These are phyloP conservation scores for Amanita pseudoporphyria DNA, from an alignment of 768 basidiomycete genomes.

Conservation along the genomic window DNA sequence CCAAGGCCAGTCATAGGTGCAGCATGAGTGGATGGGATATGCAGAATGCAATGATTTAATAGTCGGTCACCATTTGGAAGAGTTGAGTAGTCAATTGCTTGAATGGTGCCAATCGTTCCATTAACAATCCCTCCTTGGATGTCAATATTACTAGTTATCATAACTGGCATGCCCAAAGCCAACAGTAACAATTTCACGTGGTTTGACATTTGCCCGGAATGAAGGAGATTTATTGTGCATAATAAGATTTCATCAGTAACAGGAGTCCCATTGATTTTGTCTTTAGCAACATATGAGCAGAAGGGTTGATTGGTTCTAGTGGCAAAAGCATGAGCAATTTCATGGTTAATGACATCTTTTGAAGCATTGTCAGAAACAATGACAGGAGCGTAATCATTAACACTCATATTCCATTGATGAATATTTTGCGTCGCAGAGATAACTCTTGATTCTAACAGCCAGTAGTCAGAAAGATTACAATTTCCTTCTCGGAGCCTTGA, in stretches of 20 bases:
- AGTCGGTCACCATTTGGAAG: not conserved
- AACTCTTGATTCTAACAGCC: too few species aligned
- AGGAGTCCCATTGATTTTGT: not conserved
- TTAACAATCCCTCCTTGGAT: constrained; percentile 25
- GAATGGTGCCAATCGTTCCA: too few species aligned
- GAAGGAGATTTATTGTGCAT: not conserved
- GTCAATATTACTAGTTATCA: constrained; percentile 28
- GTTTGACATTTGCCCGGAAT: not conserved
- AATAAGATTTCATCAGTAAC: not conserved
- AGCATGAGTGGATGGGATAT: not conserved
- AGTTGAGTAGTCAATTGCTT: constrained; percentile 3
- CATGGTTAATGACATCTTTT: constrained; percentile 27
- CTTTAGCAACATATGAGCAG: not conserved
- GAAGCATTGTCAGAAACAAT: constrained; percentile 26
- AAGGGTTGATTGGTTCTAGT: not conserved
- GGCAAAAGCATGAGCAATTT: constrained; percentile 18
- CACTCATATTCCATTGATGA: too few species aligned
- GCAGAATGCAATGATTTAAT: not conserved
- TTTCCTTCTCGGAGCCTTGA: too few species aligned
- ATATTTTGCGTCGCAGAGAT: too few species aligned
- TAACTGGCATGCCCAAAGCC: constrained; percentile 26
- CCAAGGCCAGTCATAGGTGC: not conserved
- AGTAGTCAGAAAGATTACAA: too few species aligned
- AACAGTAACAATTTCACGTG: not conserved
- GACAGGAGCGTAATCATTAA: constrained; percentile 22